Evolutionary conservation across 805 yeast species (phyloP).

Genomic region (Teunomyces funiuensis): DNA sequence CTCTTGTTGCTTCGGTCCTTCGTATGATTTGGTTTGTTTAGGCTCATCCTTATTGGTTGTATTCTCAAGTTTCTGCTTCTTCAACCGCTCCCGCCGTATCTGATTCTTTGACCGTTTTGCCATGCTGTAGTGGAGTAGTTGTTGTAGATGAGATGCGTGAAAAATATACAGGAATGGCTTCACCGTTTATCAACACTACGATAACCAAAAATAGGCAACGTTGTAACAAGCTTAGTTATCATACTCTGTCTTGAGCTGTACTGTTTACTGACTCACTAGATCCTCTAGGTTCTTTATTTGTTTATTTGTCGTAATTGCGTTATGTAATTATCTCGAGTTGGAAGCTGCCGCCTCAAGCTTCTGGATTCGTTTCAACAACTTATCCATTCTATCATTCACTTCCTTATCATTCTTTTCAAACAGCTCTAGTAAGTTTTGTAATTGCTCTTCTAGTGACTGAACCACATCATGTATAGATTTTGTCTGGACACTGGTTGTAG

Average conservation of each 20-base stretch:
- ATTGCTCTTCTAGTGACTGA: slow-evolving; percentile 28
- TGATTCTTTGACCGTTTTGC: slow-evolving; percentile 50
- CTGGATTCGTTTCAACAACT: slow-evolving; percentile 19
- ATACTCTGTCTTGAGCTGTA: too few relatives aligned
- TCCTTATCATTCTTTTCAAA: slow-evolving; percentile 30
- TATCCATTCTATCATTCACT: slow-evolving; percentile 25
- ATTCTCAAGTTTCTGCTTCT: slow-evolving; percentile 4
- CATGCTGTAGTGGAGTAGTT: slow-evolving; percentile 7
- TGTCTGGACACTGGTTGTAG: background rate
- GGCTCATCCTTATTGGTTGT: background rate
- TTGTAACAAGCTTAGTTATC: too few relatives aligned
- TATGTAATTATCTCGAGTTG: background rate
- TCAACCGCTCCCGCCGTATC: slow-evolving; percentile 42
- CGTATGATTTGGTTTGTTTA: background rate
- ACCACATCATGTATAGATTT: slow-evolving; percentile 33
- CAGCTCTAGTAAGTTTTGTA: slow-evolving; percentile 19
- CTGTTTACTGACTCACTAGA: too few relatives aligned
- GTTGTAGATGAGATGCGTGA: background rate
- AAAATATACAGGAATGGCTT: slow-evolving; percentile 2
- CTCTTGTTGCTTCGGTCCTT: background rate
- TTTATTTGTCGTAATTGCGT: background rate
- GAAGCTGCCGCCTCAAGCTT: slow-evolving; percentile 10
- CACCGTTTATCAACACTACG: too few relatives aligned
- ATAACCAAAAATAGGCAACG: too few relatives aligned
- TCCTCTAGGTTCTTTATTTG: background rate